A percentile compares a stretch with the other conserved stretches of the same genome.
phyloP scores from a whole-genome alignment of 768 basidiomycete genomes.

The Mycena polygramma region DNA sequence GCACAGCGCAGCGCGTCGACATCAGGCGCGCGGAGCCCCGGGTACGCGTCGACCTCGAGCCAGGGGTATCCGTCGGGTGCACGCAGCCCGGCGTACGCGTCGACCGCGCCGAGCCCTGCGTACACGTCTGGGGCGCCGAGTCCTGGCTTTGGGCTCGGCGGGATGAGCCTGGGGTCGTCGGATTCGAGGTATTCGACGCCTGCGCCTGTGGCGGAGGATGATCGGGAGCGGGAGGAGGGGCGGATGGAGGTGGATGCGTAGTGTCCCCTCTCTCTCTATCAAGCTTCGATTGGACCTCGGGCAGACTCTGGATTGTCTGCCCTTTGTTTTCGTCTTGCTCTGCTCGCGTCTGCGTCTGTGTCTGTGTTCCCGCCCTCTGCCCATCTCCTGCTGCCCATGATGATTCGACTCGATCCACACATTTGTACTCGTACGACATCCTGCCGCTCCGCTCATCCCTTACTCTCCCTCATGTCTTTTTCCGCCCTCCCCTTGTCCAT shows the following conservation, averaged over 20 bases:
- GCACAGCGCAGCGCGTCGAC: background rate
- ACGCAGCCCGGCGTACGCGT: background rate
- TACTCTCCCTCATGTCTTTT: too few species aligned
- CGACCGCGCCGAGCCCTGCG: constrained; percentile 12
- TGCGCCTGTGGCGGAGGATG: constrained; percentile 38
- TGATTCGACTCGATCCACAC: too few species aligned
- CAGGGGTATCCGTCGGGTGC: background rate
- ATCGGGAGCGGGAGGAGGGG: constrained; percentile 32
- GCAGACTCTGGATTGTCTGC: background rate
- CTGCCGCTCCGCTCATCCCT: too few species aligned
- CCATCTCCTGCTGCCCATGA: too few species aligned
- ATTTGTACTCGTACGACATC: too few species aligned
- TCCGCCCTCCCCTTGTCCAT: too few species aligned
- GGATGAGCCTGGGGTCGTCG: constrained; percentile 46
- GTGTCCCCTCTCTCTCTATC: too few species aligned
- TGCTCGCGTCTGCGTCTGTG: background rate
- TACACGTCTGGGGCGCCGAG: constrained; percentile 30
- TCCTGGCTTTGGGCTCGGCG: constrained; percentile 41
- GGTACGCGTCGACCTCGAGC: background rate
- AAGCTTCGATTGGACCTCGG: background rate
- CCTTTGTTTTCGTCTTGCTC: background rate
- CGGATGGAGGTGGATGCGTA: constrained; percentile 47
- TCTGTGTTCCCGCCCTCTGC: background rate
- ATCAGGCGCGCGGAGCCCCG: background rate
- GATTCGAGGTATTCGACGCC: constrained; percentile 44